Conservation (phyloP, 331 rosid species). For the Stylosanthes scabra region DNA sequence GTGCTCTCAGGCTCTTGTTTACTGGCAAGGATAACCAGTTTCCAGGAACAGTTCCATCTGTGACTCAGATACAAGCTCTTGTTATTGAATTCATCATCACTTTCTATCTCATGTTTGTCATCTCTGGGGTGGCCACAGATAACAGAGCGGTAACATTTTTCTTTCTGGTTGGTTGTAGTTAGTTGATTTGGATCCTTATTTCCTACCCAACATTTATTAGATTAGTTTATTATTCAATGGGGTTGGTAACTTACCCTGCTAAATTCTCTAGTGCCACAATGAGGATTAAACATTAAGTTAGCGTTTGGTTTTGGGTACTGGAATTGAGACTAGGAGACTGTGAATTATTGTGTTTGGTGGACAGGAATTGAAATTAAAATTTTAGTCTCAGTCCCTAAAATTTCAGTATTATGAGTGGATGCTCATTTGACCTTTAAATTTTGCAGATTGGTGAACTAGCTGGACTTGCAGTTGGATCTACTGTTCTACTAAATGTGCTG, state of each 20-base stretch:
- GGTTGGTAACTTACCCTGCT: not conserved
- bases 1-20: slow-evolving; percentile 71
- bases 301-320: too few relatives aligned
- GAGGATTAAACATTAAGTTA: not conserved
- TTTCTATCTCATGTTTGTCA: slow-evolving; percentile 80
- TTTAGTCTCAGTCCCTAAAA: too few relatives aligned
- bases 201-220: not conserved
- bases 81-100: slow-evolving; percentile 81
- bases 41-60: slow-evolving; percentile 63
- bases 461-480: slow-evolving; percentile 77
- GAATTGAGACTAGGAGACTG: too few relatives aligned
- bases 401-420: too few relatives aligned
- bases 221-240: not conserved
- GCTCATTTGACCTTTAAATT: not conserved
- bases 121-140: slow-evolving; percentile 91
- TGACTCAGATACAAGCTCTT: slow-evolving; percentile 59
- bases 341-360: too few relatives aligned
- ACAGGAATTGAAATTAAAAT: too few relatives aligned
- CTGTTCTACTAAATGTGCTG: slow-evolving; percentile 75
- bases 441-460: slow-evolving; percentile 82
- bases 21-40: slow-evolving; percentile 54
- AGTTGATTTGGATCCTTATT: not conserved
- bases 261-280: not conserved
- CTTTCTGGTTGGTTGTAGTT: not conserved
- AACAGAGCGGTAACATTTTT: slow-evolving; percentile 70